Percentiles rank a stretch among this genome's conserved stretches.
These are phyloP conservation scores for Hericium coralloides DNA, from an alignment of 768 basidiomycete genomes.

Conservation along the genomic window DNA sequence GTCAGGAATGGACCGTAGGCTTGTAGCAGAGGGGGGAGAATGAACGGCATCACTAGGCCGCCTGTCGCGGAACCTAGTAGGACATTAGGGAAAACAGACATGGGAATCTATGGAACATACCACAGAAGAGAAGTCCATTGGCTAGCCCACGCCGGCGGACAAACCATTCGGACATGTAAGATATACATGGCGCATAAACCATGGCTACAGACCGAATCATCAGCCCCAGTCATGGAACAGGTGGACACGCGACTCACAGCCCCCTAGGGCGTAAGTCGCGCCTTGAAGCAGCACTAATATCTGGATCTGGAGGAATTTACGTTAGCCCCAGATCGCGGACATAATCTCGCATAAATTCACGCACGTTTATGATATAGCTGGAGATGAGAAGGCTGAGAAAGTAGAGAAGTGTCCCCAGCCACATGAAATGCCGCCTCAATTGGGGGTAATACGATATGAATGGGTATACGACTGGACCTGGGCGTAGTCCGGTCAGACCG, in stretches of 20 bases:
- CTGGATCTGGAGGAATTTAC: neutral
- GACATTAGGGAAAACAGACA: neutral
- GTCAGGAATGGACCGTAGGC: slow-evolving; percentile 17
- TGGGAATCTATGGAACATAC: slow-evolving; percentile 2
- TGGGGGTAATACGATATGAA: slow-evolving; percentile 19
- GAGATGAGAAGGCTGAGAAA: slow-evolving; percentile 19
- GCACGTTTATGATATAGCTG: slow-evolving; percentile 11
- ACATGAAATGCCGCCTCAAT: slow-evolving; percentile 14
- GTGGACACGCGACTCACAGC: slow-evolving; percentile 9
- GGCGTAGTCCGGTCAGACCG: neutral
- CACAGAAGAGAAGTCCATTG: slow-evolving; percentile 25
- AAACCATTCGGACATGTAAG: slow-evolving; percentile 27
- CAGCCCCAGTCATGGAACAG: neutral
- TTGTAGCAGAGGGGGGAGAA: slow-evolving; percentile 18
- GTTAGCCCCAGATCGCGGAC: neutral
- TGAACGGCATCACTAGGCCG: slow-evolving; percentile 21
- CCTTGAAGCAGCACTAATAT: slow-evolving; percentile 20
- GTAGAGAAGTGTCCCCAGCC: slow-evolving; percentile 18
- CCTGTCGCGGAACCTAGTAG: slow-evolving; percentile 18
- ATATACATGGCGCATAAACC: slow-evolving; percentile 20
- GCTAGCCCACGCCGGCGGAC: slow-evolving; percentile 22
- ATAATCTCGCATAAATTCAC: neutral
- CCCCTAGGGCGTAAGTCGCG: slow-evolving; percentile 21
- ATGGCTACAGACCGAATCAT: slow-evolving; percentile 9
- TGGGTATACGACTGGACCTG: slow-evolving; percentile 13